Base-by-base conservation (phyloP, 805 yeast species). In the Clavispora santaluciae region DNA sequence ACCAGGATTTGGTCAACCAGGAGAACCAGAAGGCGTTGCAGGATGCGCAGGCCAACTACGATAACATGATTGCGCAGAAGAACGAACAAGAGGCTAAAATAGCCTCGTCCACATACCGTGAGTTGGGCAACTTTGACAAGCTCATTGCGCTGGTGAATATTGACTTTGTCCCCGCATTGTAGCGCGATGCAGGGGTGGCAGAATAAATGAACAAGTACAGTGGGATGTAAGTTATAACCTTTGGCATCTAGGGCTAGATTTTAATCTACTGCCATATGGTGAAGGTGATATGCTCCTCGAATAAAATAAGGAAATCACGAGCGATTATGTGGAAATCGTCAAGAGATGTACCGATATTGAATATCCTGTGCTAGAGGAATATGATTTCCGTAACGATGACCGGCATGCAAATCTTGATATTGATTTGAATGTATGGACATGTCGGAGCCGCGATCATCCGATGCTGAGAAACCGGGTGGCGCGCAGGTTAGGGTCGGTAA, bases 281-380 rank as follows among this genome's bases (percentile, higher is more conserved):
- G n/a, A n/a, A n/a, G n/a, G n/a, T n/a, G n/a, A n/a, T n/a, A n/a
- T n/a, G n/a, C n/a, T n/a, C n/a, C n/a, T n/a, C n/a, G n/a, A n/a
- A n/a, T n/a, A n/a, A n/a, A n/a, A n/a, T n/a, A n/a, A n/a, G n/a
- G 98, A 93, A 64, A 84, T 93, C 43, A 79, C 91, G 1, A 76
- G 88, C 35, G 89, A 76, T 33, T 85, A 96, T 2, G 97, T 93
- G 13, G 99, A 93, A 67, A 75, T 83, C 13, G 96, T 90, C 17
- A 93, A 93, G 64, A 88, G 99, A 56, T 91, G 98, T 63, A 95
- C 88, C 63, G 97, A 89, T 51, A 89, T 93, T 48, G 98, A 93
- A 55, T 93, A 87, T 55, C 99, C 99, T 0, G 95, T 93, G 48
- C 65, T 93, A 15, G 13, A 24, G 12, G 13, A 9, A 25, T 25